Conservation (phyloP, 495 filamentous ascomycete genomes). For the Umbilicaria muhlenbergii region DNA sequence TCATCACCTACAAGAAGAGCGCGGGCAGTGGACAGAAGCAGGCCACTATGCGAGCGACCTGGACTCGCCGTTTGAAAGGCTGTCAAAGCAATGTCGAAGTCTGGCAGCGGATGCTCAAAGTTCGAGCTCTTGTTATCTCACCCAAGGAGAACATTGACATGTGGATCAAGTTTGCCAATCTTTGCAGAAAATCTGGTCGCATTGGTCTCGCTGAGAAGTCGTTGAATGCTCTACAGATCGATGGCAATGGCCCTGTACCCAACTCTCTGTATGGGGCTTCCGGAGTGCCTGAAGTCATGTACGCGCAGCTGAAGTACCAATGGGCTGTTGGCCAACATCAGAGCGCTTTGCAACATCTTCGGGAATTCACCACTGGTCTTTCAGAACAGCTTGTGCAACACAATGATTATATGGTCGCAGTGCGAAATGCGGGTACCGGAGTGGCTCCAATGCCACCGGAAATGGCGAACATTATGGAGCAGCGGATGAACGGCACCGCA, state of each 20-base stretch:
- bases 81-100: slow-evolving; percentile 96
- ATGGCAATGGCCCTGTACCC: slow-evolving; percentile 39
- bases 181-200: slow-evolving; percentile 88
- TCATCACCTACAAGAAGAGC: slow-evolving; percentile 92
- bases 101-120: slow-evolving; percentile 95
- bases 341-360: slow-evolving; percentile 60
- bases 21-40: slow-evolving; percentile 63
- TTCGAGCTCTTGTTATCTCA: slow-evolving; percentile 76
- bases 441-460: slow-evolving; percentile 33
- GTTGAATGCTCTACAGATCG: slow-evolving; percentile 62
- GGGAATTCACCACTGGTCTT: slow-evolving; percentile 64
- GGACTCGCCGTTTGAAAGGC: slow-evolving; percentile 86
- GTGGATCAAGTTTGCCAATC: slow-evolving; percentile 97
- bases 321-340: slow-evolving; percentile 66
- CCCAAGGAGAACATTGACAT: slow-evolving; percentile 91
- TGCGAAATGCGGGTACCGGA: too few relatives aligned
- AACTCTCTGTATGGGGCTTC: slow-evolving; percentile 16
- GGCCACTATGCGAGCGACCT: slow-evolving; percentile 78
- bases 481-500: slow-evolving; percentile 4
- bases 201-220: slow-evolving; percentile 95
- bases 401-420: slow-evolving; percentile 10
- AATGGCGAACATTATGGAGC: slow-evolving; percentile 18
- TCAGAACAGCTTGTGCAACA: slow-evolving; percentile 56
- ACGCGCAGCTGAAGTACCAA: slow-evolving; percentile 85
- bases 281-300: slow-evolving; percentile 53